Evolutionary conservation across 768 basidiomycete species (phyloP).

Genomic region (Boletus rubescentipes): DNA sequence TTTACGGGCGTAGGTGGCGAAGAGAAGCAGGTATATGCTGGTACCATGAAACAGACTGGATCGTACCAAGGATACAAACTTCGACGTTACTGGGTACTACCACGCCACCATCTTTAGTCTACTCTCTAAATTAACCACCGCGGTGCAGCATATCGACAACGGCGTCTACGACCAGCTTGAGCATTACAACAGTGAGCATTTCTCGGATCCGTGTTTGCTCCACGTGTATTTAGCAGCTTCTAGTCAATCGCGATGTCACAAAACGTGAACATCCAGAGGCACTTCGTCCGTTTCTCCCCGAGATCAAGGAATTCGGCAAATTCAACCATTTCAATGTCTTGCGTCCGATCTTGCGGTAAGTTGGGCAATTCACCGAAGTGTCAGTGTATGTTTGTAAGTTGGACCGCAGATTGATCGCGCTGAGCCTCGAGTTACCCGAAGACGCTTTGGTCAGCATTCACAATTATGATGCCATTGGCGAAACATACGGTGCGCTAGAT

Average conservation of each 20-base stretch:
- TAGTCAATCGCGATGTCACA: conserved; percentile 52
- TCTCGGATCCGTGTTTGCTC: background rate
- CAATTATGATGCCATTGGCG: conserved; percentile 40
- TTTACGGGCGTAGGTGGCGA: conserved; percentile 40
- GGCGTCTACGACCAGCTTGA: conserved; percentile 66
- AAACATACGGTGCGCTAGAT: conserved; percentile 39
- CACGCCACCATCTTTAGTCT: background rate
- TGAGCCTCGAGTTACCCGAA: conserved; percentile 55
- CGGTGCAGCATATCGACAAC: conserved; percentile 52
- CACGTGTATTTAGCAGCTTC: background rate
- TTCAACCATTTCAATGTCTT: conserved; percentile 54
- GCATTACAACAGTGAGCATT: conserved; percentile 54
- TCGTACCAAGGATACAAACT: conserved; percentile 56
- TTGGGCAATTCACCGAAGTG: background rate
- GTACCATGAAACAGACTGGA: conserved; percentile 41
- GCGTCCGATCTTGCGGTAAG: conserved; percentile 45
- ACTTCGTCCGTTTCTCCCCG: conserved; percentile 50
- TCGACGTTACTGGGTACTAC: conserved; percentile 49
- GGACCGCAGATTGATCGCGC: conserved; percentile 42
- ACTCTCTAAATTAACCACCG: background rate
- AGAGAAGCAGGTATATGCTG: conserved; percentile 45
- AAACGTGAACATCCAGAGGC: conserved; percentile 49
- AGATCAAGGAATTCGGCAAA: conserved; percentile 49
- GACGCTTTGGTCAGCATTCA: conserved; percentile 51
- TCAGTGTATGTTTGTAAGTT: background rate